Base-by-base conservation (phyloP, 1,139 yeast genomes). In the Zhuliangozyma parablackwelliae region DNA sequence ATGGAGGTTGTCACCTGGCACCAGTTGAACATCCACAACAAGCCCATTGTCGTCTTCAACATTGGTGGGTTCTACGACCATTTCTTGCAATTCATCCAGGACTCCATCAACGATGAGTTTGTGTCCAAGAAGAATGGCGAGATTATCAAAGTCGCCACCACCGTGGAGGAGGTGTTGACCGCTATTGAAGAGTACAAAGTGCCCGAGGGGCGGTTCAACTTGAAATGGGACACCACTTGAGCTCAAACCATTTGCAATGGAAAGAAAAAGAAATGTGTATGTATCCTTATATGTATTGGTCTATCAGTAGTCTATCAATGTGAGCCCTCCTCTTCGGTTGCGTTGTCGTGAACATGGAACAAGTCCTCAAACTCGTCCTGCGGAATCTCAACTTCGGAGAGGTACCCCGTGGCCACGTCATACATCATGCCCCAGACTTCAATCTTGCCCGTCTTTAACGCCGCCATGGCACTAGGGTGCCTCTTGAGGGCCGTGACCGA, bases 1-100 rank as follows among this genome's bases (percentile, higher is more conserved):
- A 81, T 88, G 81, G 96, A 88, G 64, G 83, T 87, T 39, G 83
- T 85, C 37, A 88, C 96, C 5, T 88, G 96, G 67, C 80, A 81
- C 43, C 96, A 88, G 65, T 71, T 88, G 51, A 92, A 89, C 30
- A 88, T 88, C 47, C 96, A 88, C 61, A 65, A 70, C 46, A 82
- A 83, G 58, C 96, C 96, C 12, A 78, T 88, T 49, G 82, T 88
- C 13, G 57, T 88, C 33, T 80, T 80, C 61, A 88, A 88, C 61
- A 72, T 83, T 39, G 74, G 83, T 56, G 96, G 96, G 1, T 88
- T 85, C 59, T 88, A 76, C 56, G 89, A 87, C 57, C 77, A 76
- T 32, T 72, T 88, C 43, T 61, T 86, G 48, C 65, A 60, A 37
- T 87, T 83, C 49, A 62, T 85, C 39, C 57, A 68, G 20, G 77